Evolutionary conservation across 106 monocot genomes (phyloP).

Genomic region (Allium sativum): DNA sequence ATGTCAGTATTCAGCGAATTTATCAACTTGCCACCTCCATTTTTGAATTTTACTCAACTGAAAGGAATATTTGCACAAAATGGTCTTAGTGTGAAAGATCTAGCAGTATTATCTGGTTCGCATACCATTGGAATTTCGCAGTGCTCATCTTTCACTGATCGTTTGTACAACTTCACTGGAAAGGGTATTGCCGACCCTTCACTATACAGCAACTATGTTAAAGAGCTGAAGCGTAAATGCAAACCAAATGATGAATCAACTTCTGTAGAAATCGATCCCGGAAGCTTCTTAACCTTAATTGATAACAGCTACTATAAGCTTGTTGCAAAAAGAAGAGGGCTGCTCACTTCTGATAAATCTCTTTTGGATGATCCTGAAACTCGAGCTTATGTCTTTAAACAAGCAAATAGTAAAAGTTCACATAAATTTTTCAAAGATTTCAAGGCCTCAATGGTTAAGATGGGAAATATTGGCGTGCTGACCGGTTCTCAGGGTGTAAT

Average conservation of each 20-base stretch:
- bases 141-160: slow-evolving; percentile 23
- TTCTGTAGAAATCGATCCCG: slow-evolving; percentile 41
- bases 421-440: slow-evolving; percentile 23
- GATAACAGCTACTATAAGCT: slow-evolving; percentile 31
- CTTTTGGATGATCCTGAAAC: slow-evolving; percentile 20
- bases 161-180: slow-evolving; percentile 44
- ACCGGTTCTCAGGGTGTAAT: slow-evolving; percentile 28
- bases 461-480: slow-evolving; percentile 31
- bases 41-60: slow-evolving; percentile 7
- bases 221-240: slow-evolving; percentile 32
- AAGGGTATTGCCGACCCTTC: slow-evolving; percentile 35
- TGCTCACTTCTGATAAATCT: slow-evolving; percentile 26
- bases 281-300: slow-evolving; percentile 36
- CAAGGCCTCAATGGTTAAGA: slow-evolving; percentile 31
- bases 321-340: slow-evolving; percentile 26
- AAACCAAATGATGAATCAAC: slow-evolving; percentile 24
- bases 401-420: background rate
- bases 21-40: background rate
- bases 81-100: slow-evolving; percentile 6
- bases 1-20: background rate
- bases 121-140: slow-evolving; percentile 39
- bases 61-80: slow-evolving; percentile 8
- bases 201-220: slow-evolving; percentile 18
- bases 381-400: slow-evolving; percentile 7
- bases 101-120: slow-evolving; percentile 16